These are phyloP conservation scores for Furcasterigmium furcatum DNA, from an alignment of 2,329 filamentous ascomycete genomes.

Conservation along the genomic window DNA sequence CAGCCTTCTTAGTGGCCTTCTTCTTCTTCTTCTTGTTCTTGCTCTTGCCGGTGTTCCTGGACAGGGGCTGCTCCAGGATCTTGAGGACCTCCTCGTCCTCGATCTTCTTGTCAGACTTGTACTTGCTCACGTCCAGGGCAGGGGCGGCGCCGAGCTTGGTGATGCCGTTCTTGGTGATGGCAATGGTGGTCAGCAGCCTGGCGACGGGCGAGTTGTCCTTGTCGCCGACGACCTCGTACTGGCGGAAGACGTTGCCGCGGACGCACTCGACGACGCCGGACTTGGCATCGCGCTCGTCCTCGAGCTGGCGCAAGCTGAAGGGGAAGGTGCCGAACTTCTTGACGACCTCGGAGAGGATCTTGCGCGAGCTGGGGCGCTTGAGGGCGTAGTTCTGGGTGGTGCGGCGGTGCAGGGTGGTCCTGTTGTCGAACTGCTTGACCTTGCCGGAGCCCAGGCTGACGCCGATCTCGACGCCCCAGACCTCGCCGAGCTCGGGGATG, in stretches of 20 bases:
- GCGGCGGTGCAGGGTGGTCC: conserved; percentile 88
- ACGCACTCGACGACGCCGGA: conserved; percentile 95
- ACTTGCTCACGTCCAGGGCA: conserved; percentile 72
- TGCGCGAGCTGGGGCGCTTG: conserved; percentile 90
- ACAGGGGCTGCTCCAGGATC: conserved; percentile 85
- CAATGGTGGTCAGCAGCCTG: conserved; percentile 85
- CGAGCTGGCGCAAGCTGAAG: conserved; percentile 94
- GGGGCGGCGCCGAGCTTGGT: conserved; percentile 79
- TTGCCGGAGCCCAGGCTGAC: conserved; percentile 89
- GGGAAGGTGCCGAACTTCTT: conserved; percentile 98
- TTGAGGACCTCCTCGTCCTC: conserved; percentile 92
- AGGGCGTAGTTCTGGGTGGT: conserved; percentile 88
- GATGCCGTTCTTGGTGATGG: conserved; percentile 96
- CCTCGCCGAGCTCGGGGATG: conserved; percentile 81
- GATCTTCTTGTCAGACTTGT: conserved; percentile 97
- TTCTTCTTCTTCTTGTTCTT: conserved; percentile 85
- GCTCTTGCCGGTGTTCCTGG: conserved; percentile 88
- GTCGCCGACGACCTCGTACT: conserved; percentile 95
- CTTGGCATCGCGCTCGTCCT: conserved; percentile 96
- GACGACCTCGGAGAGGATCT: conserved; percentile 89
- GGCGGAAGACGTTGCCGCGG: conserved; percentile 84
- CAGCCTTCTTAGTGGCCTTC: conserved; percentile 47
- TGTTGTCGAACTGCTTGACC: conserved; percentile 86
- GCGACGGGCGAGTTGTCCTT: conserved; percentile 85
- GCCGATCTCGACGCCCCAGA: conserved; percentile 97